phyloP scores from a whole-genome alignment of 345 rosid species.

The Moringa oleifera region DNA sequence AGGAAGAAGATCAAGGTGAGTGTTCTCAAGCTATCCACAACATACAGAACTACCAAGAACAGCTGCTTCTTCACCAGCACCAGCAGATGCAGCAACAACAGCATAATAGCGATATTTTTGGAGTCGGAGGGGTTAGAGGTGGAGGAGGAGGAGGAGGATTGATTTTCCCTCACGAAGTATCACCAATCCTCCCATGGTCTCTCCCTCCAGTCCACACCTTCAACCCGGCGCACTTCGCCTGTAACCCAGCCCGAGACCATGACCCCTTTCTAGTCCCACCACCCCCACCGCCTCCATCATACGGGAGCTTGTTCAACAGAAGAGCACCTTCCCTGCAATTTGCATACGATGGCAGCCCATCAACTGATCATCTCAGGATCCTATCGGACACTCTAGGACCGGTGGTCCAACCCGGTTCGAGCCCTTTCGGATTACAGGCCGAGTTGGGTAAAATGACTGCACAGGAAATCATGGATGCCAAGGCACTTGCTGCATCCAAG shows the following conservation, averaged over 20 bases:
- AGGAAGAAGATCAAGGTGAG: conserved; percentile 64
- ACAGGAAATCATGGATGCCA: conserved; percentile 99
- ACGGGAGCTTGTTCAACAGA: conserved; percentile 34
- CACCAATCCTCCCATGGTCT: conserved; percentile 58
- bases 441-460: conserved; percentile 88
- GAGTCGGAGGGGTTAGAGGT: conserved; percentile 14
- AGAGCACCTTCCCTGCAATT: conserved; percentile 57
- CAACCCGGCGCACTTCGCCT: conserved; percentile 22
- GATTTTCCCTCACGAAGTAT: conserved; percentile 47
- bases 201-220: conserved; percentile 35
- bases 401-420: conserved; percentile 49
- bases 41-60: conserved; percentile 63
- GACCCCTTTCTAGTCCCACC: conserved; percentile 64
- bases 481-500: conserved; percentile 96
- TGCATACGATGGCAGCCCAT: conserved; percentile 53
- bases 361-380: conserved; percentile 66
- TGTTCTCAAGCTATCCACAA: conserved; percentile 53
- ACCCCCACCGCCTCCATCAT: neutral
- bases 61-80: conserved; percentile 51
- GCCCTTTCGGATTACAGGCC: conserved; percentile 73
- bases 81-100: conserved; percentile 39
- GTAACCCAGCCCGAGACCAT: conserved; percentile 39
- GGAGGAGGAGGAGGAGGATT: conserved; percentile 21
- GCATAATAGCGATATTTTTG: conserved; percentile 29
- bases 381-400: conserved; percentile 80